Evolutionary conservation across 345 rosid species (phyloP).

Genomic region (Limnanthes douglasii): DNA sequence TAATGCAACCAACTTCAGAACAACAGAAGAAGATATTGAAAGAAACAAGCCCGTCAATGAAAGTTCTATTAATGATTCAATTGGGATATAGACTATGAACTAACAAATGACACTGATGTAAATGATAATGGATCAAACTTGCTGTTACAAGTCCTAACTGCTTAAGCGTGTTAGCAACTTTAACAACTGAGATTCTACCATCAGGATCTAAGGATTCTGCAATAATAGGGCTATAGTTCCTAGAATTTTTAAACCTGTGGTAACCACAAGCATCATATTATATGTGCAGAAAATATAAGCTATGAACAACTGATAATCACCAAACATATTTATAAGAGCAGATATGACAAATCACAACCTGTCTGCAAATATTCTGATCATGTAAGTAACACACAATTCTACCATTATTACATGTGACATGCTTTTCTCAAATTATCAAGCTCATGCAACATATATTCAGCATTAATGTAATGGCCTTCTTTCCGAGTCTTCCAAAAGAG

Average conservation of each 20-base stretch:
- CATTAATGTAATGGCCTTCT: conserved; percentile 81
- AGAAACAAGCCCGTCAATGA: neutral
- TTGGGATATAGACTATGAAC: too few species aligned
- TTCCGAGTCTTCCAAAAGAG: conserved; percentile 76
- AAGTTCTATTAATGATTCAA: too few species aligned
- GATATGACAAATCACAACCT: too few species aligned
- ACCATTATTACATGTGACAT: too few species aligned
- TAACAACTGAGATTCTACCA: conserved; percentile 57
- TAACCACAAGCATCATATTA: too few species aligned
- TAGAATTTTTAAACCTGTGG: conserved; percentile 60
- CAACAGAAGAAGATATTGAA: neutral
- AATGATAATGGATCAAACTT: conserved; percentile 16
- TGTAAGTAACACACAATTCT: too few species aligned
- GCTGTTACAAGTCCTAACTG: conserved; percentile 45
- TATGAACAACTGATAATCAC: too few species aligned
- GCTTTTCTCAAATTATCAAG: conserved; percentile 56
- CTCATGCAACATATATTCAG: conserved; percentile 73
- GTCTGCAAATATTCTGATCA: too few species aligned
- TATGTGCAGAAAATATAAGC: too few species aligned
- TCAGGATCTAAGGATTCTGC: conserved; percentile 59
- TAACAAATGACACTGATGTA: conserved; percentile 39
- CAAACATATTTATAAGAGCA: too few species aligned
- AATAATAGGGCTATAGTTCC: conserved; percentile 36
- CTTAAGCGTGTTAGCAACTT: conserved; percentile 83
- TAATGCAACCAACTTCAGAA: conserved; percentile 7